Base-by-base conservation (phyloP, 768 basidiomycete species). In the Mycena rebaudengoi region DNA sequence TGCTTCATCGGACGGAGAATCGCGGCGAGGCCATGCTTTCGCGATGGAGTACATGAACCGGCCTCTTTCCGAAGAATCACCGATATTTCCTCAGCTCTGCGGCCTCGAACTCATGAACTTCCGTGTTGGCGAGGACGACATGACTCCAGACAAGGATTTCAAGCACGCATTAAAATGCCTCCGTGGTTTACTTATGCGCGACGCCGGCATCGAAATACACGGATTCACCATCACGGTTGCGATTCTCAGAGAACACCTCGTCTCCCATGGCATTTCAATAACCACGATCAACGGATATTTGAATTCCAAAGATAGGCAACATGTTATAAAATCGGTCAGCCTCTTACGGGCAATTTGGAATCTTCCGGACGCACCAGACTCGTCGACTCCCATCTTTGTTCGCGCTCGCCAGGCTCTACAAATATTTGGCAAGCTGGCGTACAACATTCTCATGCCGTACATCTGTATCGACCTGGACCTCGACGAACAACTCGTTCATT, bases 281-380 rank as follows among this genome's bases (percentile, higher is more conserved):
- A 33, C 14, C 40, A 41, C 39, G 7, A 61, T 73, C 29, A 23
- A 68, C 18, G 14, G 44, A 11, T 39, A 74, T 0, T 61, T 78
- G 21, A 74, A 74, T 25, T 72, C 75, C 16, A 53, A 73, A 25
- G 77, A 78, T 52, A 65, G 60, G 40, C 78, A 79, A 52, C 74
- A 78, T 61, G 76, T 78, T 20, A 53, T 63, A 23, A 57, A 76
- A 4, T 69, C 72, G 13, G 74, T 61, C 61, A 64, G 70, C 20
- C 43, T 77, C 2, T 68, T 77, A 2, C 52, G 60, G 26, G 71
- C 65, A 4, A 69, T 77, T 18, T 74, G 73, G 74, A 44, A 49
- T 0, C 69, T 78, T 8, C 73, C 71, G 1, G 28, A 45, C 20
- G 26, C 70, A 16, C n/a, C 58, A 6, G 7, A 44, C 10, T n/a